Evolutionary conservation across 305 asterid species (phyloP).

Genomic region (Caryopteris hybrid): DNA sequence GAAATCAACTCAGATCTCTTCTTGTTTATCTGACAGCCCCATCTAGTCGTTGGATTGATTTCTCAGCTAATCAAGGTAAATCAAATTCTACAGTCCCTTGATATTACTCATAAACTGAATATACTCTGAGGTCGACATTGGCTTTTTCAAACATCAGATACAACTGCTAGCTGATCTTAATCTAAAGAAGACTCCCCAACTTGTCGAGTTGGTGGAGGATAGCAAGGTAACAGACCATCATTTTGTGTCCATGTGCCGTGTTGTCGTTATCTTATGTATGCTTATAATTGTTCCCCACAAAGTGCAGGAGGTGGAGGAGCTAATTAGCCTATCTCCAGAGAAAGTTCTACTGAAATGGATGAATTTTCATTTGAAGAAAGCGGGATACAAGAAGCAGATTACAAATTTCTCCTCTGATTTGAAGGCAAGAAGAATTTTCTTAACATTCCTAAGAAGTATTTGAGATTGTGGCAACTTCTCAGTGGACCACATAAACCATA

Average conservation of each 20-base stretch:
- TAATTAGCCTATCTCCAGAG: slow-evolving; percentile 83
- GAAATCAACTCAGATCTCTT: background rate
- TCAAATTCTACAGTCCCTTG: background rate
- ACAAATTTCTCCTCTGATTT: slow-evolving; percentile 89
- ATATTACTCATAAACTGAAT: background rate
- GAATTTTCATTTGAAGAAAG: slow-evolving; percentile 84
- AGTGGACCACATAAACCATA: no score
- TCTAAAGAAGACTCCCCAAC: slow-evolving; percentile 85
- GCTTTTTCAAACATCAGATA: slow-evolving; percentile 44
- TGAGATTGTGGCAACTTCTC: background rate
- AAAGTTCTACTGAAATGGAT: no score
- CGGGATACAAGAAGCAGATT: slow-evolving; percentile 70
- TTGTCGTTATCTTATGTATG: background rate
- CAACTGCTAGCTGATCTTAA: slow-evolving; percentile 93
- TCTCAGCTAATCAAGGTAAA: slow-evolving; percentile 88
- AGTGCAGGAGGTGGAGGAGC: slow-evolving; percentile 86
- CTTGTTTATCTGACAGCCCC: slow-evolving; percentile 21
- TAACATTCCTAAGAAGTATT: no score
- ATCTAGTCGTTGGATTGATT: slow-evolving; percentile 46
- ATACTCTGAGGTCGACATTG: slow-evolving; percentile 1
- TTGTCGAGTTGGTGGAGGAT: slow-evolving; percentile 87
- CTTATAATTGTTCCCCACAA: background rate
- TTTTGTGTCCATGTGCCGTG: background rate
- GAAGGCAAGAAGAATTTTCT: slow-evolving; percentile 44
- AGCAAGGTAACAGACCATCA: slow-evolving; percentile 45